Base-by-base conservation (phyloP, 441 rosid genomes). In the Eutrema salsugineum region DNA sequence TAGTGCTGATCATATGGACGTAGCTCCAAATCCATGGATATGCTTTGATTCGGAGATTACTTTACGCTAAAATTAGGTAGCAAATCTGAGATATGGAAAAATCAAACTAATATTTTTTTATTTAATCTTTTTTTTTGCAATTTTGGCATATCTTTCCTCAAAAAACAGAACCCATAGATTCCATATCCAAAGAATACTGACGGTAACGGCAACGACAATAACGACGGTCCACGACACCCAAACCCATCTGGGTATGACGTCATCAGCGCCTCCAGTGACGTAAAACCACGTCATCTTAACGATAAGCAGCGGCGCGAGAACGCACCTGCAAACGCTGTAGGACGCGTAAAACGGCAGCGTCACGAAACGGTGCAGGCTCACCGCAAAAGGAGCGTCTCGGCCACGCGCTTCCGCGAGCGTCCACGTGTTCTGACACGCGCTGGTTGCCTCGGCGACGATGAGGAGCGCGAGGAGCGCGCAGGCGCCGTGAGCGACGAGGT, bases 371-470 rank as follows among this genome's bases (percentile, higher is more conserved):
- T 81, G 82, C 20, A 94, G 63, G 44, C 80, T 76, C 5, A 79
- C 82, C 3, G 97, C 96, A 1, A 81, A 6, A 19, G 66, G 76
- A 16, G 79, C 66, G 61, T 91, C 94, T 0, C 20, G 15, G 64
- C 87, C 83, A 74, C 90, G 77, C 6, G 77, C 79, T 2, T 61
- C 71, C 11, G 97, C 86, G 5, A 94, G 81, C 0, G 99, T 88
- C 97, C 97, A 94, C 10, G 77, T 72, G 77, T 94, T 92, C 86
- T 90, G 99, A 76, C 96, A 94, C 0, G 78, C 84, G 82, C 98
- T 92, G 15, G 99, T 94, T 1, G 86, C 82, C 54, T 94, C 99
- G 3, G 99, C 97, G n/a, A 91, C 80, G 75, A 85, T 39, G 33
- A 94, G 65, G 8, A 94, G 88, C 11, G 75, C 62, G 47, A 94